Percentiles rank a stretch among this genome's conserved stretches.
These are phyloP conservation scores for Ascochyta koolunga DNA, from an alignment of 2,329 filamentous ascomycete genomes.

Conservation along the genomic window DNA sequence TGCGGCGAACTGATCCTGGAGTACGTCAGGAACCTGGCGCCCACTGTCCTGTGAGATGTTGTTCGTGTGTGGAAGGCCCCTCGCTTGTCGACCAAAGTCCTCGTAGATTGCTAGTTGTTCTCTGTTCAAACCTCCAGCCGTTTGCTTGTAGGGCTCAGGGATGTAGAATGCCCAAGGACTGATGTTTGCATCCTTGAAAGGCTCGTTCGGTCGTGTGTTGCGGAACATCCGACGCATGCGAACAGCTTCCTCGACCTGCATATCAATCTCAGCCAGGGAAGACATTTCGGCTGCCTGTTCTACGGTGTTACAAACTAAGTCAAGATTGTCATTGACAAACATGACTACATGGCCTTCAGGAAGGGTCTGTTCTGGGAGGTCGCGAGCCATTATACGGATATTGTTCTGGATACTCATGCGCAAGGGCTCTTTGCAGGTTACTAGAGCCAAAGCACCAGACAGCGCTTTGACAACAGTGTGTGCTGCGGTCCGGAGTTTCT, in stretches of 20 bases:
- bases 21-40: conserved; percentile 66
- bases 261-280: conserved; percentile 91
- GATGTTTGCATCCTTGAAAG: conserved; percentile 80
- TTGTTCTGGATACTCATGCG: conserved; percentile 98
- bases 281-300: conserved; percentile 95
- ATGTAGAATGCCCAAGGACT: conserved; percentile 94
- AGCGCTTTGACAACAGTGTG: conserved; percentile 95
- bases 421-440: conserved; percentile 97
- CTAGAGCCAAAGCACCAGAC: conserved; percentile 88
- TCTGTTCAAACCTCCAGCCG: conserved; percentile 80
- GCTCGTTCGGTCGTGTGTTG: conserved; percentile 75
- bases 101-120: conserved; percentile 97
- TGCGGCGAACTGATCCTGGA: conserved; percentile 65
- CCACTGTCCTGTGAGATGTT: conserved; percentile 64
- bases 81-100: conserved; percentile 87
- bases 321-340: conserved; percentile 98
- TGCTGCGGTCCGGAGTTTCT: conserved; percentile 81
- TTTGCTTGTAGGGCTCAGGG: conserved; percentile 89
- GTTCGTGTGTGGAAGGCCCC: conserved; percentile 64
- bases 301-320: conserved; percentile 89
- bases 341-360: conserved; percentile 96
- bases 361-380: conserved; percentile 71
- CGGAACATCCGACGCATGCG: conserved; percentile 79
- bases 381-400: conserved; percentile 80
- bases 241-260: conserved; percentile 83